Evolutionary conservation across 768 basidiomycete species (phyloP).

Genomic region (Lanmaoa rubissima): DNA sequence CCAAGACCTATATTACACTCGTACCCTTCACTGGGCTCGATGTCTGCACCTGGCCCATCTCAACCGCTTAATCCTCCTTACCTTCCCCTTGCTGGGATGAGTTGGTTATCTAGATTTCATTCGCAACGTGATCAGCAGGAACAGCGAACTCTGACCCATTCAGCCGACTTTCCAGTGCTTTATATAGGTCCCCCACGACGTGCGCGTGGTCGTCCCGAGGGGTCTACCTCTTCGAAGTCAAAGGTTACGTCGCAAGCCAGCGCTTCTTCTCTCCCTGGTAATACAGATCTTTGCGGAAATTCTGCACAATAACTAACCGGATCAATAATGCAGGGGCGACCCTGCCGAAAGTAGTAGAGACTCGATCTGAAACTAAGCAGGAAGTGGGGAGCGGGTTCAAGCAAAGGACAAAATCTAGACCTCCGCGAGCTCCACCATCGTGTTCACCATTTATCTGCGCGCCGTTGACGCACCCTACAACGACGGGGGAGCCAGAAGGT

Average conservation of each 20-base stretch:
- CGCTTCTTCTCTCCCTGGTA: slow-evolving; percentile 10
- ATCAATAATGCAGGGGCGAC: slow-evolving; percentile 4
- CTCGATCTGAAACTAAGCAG: background rate
- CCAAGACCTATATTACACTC: slow-evolving; percentile 20
- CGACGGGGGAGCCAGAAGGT: background rate
- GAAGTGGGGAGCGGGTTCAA: slow-evolving; percentile 9
- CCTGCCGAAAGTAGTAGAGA: background rate
- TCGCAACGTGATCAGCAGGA: slow-evolving; percentile 2
- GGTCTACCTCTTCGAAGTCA: slow-evolving; percentile 47
- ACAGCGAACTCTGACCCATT: slow-evolving; percentile 27
- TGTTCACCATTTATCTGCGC: slow-evolving; percentile 28
- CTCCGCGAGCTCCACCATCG: slow-evolving; percentile 19
- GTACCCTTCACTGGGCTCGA: slow-evolving; percentile 10
- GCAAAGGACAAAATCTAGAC: slow-evolving; percentile 21
- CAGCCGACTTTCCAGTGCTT: slow-evolving; percentile 33
- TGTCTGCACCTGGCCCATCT: background rate
- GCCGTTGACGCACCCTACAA: slow-evolving; percentile 19
- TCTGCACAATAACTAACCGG: background rate
- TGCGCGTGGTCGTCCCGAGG: slow-evolving; percentile 34
- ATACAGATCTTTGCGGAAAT: background rate
- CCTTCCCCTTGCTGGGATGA: slow-evolving; percentile 7
- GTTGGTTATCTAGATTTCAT: background rate
- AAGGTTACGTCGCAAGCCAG: slow-evolving; percentile 30
- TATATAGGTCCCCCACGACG: slow-evolving; percentile 39
- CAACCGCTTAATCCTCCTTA: slow-evolving; percentile 13